Base-by-base conservation (phyloP, 2,329 filamentous ascomycete species). In the Aspergillus tamarii region DNA sequence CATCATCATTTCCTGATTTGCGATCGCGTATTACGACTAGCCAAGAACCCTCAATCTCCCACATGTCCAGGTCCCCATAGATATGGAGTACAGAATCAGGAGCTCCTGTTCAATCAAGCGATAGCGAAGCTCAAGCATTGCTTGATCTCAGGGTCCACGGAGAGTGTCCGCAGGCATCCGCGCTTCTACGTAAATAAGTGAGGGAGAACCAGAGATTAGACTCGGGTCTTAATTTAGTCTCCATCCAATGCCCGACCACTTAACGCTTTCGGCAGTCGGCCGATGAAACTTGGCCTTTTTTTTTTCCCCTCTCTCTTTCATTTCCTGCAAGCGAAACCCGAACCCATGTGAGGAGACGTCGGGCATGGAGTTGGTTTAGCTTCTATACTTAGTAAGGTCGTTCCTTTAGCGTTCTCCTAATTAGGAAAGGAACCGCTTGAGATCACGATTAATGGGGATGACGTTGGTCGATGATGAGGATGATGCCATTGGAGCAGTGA, bases 91-190 rank as follows among this genome's bases (percentile, higher is more conserved):
- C 16, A 50, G 26, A 32, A 30, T 19, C 4, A 23, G 26, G 46
- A 50, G 46, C 46, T 32, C 14, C 23, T 30, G 46, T n/a, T 30
- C 46, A 26, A 50, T 26, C 46, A 50, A 30, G 14, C 46, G 12
- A 23, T 14, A 12, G 14, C 21, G 16, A 50, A 52, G 28, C 14
- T 32, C 48, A n/a, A 52, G 48, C 48, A 32, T 52, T 52, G 48
- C 48, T 52, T 52, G 34, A 52, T 52, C 48, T 52, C 48, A 52
- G 48, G 48, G 48, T 52, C 48, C 48, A 52, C 48, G 48, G 48
- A 52, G 19, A 19, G 48, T 52, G 28, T 52, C 48, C 48, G 48
- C 28, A 26, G 46, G 19, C 28, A 7, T 32, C 48, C 48, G 26
- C 46, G 14, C 8, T 30, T n/a, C 48, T 52, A 52, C 48, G 28